Evolutionary conservation across 768 basidiomycete genomes (phyloP), one percentile per base, ranked within the genome.

Genomic region (Boletus subcaerulescens): DNA sequence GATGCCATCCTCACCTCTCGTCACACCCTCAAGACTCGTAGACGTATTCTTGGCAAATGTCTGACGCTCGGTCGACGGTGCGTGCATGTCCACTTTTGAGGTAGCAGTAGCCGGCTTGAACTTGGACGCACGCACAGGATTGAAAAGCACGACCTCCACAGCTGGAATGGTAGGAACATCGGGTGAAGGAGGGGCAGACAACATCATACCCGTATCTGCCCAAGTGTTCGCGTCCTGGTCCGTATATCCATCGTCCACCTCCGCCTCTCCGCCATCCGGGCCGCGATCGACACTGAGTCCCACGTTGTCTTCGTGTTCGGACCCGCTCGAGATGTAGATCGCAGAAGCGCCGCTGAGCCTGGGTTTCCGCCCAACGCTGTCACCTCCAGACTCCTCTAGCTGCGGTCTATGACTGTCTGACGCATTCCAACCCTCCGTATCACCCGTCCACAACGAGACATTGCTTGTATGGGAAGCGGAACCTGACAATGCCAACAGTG

Each of bases 321-420:
- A 69, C 22, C 55, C 66, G 9, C 67, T 68, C 9, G 67, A 69
- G 20, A 68, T 68, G 45, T 47, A 67, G 26, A 68, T 68, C 14
- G 55, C 58, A 48, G 52, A 58, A 11, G 50, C 10, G 41, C 62
- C 57, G 46, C 60, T 61, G 18, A 11, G 18, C 11, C 60, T 45
- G 1, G 55, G 48, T 29, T 56, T 55, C 35, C 52, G 42, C 15
- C 32, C 38, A 1, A 52, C 43, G 18, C 5, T n/a, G 14, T 11
- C 32, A 33, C 33, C 22, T 24, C 22, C 22, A 24, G 22, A 24
- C 22, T 24, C 22, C 22, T 24, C 22, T 24, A 4, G 22, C 22
- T 24, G 22, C 4, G 22, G 22, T 24, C 22, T 24, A 39, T 17
- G 32, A 47, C 9, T 10, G 2, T 50, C 53, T 15, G 36, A 47